Evolutionary conservation across 1,284 basidiomycete species (phyloP), one percentile per base, ranked within the genome.

Genomic region (Marasmius fiardii): DNA sequence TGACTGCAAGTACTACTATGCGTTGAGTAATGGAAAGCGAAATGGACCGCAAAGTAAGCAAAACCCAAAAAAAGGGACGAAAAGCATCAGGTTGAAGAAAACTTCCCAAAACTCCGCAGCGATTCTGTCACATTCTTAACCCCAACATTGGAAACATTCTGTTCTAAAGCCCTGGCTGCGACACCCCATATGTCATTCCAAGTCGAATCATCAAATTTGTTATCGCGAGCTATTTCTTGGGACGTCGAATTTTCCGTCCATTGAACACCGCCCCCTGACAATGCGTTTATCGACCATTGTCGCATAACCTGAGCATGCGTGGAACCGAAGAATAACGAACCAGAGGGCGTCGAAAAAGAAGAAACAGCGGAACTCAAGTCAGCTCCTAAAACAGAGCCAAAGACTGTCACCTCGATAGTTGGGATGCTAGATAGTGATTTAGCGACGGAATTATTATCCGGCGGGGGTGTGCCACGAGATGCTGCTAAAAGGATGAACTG

Each of bases 321-420:
- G 28, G 82, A 81, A 12, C 85, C 85, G 63, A 86, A 86, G 62
- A 85, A 86, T 35, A 88, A 67, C 2, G 70, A 61, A 10, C 76
- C 78, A 26, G 72, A 70, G n/a, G 80, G 67, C 8, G 74, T 77
- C 4, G 78, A 71, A 58, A 86, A 80, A 11, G 81, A 77, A 20
- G 83, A 81, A n/a, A 77, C 68, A 11, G 75, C 74, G 43, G 68
- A 74, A 39, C 63, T 61, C 20, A 85, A 64, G 63, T 86, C 84
- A 5, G 73, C 61, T 18, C 78, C 73, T 20, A 65, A 65, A 28
- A 87, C 66, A 5, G 74, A 71, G 10, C 85, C 85, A 64, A 86
- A 85, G 20, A 86, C 63, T 2, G 83, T 82, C 6, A 86, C 81
- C 65, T 86, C 85, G 41, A 88, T 62, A 1, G 69, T 57, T 10